Evolutionary conservation across 2,329 filamentous ascomycete species (phyloP), one percentile per base, ranked within the genome.

Genomic region (Tolypocladium album): DNA sequence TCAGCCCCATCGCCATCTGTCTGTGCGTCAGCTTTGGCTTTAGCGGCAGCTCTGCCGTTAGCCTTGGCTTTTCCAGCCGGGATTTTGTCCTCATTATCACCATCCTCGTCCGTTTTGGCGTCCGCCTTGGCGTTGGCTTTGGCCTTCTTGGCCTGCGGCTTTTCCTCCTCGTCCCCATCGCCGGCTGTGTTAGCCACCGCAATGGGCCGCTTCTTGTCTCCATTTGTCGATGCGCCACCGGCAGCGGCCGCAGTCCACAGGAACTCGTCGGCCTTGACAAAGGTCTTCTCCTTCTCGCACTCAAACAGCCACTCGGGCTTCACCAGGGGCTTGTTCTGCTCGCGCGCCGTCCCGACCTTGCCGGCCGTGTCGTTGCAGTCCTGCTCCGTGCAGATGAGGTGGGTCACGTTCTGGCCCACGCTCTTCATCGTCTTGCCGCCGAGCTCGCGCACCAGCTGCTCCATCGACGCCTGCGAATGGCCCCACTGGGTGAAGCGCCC

Each of bases 291-390:
- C 12, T 63, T 61, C 43, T 81, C 72, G 27, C 79, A 85, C n/a
- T 85, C 79, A 2, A 81, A 63, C n/a, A 86, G 72, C 88, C 88
- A 91, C 17, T 81, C 72, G 0, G 86, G 69, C 12, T 72, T 76
- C 34, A 90, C 79, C 55, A 90, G 77, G 3, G 78, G 77, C 15
- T 88, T 72, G 24, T 70, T 74, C 40, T 78, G 74, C 15, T 75
- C 65, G 12, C 75, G 69, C 5, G 78, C 82, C 20, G 80, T 71
- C 65, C 74, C 75, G 64, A 82, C 79, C 67, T 87, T 87, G 52
- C 73, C 68, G 0, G 79, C 78, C 0, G 71, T 70, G 53, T 77
- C 79, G 9, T 78, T 71, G 63, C 76, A 81, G 62, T 86, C 83
- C 11, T 75, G 72, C 9, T 79, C 72, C 0, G 78, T 82, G n/a